Conservation (phyloP, 108 stramenopile genomes). For the Skeletonema marinoi region DNA sequence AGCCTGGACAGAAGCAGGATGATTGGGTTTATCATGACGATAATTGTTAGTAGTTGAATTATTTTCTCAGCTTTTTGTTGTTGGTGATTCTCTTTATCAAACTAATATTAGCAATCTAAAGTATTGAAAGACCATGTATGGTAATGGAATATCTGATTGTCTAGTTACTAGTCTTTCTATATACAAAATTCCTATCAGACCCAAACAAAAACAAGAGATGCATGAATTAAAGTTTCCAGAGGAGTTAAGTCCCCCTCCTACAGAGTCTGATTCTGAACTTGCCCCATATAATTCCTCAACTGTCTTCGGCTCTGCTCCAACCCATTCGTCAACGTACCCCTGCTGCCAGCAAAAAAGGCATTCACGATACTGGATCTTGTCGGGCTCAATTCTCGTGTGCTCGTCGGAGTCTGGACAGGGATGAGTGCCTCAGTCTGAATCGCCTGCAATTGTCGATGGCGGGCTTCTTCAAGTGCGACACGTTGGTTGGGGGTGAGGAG, state of each 20-base stretch:
- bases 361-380: constrained; percentile 4
- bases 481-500: constrained; percentile 1
- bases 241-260: background rate
- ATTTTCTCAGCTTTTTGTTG: background rate
- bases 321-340: constrained; percentile 14
- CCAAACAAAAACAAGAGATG: background rate
- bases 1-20: constrained; percentile 91
- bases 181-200: background rate
- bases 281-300: constrained; percentile 10
- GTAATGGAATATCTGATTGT: background rate
- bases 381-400: background rate
- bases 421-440: constrained; percentile 1
- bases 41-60: constrained; percentile 54
- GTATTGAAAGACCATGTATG: no score
- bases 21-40: constrained; percentile 97
- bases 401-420: background rate
- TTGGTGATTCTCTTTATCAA: no score
- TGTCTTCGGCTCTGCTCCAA: constrained; percentile 18
- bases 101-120: no score
- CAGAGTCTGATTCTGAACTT: constrained; percentile 2
- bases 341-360: constrained; percentile 9
- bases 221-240: background rate
- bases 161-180: background rate
- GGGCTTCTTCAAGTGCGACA: background rate
- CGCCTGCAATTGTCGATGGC: background rate